Conservation (phyloP, 257 asterid genomes). For the Solanum pimpinellifolium region DNA sequence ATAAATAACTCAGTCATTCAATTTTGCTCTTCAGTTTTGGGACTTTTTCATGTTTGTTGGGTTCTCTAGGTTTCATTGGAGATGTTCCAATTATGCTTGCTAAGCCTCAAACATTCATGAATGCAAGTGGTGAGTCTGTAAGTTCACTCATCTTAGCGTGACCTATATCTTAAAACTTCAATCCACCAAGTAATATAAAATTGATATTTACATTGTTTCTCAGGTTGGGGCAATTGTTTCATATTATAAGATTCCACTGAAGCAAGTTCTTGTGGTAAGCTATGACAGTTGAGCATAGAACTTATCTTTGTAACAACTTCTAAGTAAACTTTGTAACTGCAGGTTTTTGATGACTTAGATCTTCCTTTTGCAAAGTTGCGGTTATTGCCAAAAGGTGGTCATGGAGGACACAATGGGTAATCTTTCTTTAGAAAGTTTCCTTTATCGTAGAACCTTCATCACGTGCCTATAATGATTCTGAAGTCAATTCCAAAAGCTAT, state of each 20-base stretch:
- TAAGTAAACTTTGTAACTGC: conserved; percentile 1
- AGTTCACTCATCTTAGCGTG: conserved; percentile 36
- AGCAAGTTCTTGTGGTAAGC: conserved; percentile 90
- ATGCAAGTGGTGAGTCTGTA: conserved; percentile 99
- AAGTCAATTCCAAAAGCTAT: background rate
- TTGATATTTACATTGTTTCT: conserved; percentile 7
- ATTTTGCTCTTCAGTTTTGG: background rate
- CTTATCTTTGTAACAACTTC: background rate
- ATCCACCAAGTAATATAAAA: background rate
- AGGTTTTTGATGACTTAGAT: conserved; percentile 94
- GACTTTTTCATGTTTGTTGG: background rate
- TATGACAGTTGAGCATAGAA: background rate
- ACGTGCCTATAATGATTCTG: background rate
- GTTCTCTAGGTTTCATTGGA: conserved; percentile 59
- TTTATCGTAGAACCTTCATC: background rate
- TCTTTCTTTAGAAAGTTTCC: background rate
- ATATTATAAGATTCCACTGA: conserved; percentile 80
- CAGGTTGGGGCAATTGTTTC: conserved; percentile 92
- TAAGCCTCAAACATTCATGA: conserved; percentile 94
- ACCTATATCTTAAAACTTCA: background rate
- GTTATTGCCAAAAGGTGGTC: conserved; percentile 95
- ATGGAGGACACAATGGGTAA: conserved; percentile 98
- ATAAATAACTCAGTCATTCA: background rate
- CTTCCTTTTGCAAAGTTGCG: conserved; percentile 83
- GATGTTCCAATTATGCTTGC: conserved; percentile 88